Conservation (phyloP, 345 rosid species). For the Erysimum cheiranthoides region DNA sequence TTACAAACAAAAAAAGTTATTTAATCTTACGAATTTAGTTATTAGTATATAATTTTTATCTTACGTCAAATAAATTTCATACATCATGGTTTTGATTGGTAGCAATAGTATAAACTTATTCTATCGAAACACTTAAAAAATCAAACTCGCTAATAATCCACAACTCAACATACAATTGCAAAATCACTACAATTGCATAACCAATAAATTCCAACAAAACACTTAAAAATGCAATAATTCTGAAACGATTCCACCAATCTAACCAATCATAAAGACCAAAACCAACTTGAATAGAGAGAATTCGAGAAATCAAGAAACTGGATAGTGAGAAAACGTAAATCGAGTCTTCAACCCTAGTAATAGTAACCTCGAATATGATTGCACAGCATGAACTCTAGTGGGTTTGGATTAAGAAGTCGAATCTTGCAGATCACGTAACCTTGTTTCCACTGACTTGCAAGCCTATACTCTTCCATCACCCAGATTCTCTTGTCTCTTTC, state of each 20-base stretch:
- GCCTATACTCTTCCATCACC: slow-evolving; percentile 35
- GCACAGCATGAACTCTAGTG: neutral
- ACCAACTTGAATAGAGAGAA: neutral
- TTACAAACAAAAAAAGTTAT: too few relatives aligned
- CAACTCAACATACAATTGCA: neutral
- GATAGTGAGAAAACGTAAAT: neutral
- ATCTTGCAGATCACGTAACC: slow-evolving; percentile 32
- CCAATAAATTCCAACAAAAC: neutral
- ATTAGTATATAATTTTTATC: too few relatives aligned
- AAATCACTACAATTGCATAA: neutral
- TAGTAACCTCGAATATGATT: slow-evolving; percentile 27
- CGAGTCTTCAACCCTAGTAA: neutral
- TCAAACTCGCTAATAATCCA: neutral
- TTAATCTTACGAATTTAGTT: too few relatives aligned
- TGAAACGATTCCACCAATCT: neutral
- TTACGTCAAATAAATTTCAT: neutral
- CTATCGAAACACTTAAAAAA: neutral
- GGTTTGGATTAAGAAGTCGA: neutral
- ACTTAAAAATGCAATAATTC: neutral
- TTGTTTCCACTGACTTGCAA: slow-evolving; percentile 21
- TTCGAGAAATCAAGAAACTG: neutral
- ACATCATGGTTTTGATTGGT: too few relatives aligned
- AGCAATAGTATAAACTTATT: neutral
- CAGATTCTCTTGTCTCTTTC: slow-evolving; percentile 8
- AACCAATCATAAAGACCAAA: slow-evolving; percentile 3